Evolutionary conservation across 2,329 filamentous ascomycete genomes (phyloP), one percentile per base, ranked within the genome.

Genomic region (Sclerotinia nivalis): DNA sequence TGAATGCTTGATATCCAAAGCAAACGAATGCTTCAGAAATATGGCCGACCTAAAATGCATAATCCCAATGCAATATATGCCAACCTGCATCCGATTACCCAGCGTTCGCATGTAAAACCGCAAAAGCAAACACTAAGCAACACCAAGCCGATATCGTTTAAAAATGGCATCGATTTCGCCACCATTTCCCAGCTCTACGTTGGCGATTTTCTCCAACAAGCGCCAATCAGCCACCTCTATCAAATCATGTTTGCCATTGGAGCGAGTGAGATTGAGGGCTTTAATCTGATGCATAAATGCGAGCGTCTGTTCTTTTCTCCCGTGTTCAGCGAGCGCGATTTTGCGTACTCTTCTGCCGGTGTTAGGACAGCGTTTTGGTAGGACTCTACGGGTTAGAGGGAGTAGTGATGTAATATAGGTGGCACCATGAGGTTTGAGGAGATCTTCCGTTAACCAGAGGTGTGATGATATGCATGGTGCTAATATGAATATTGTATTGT

Each of bases 151-250:
- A 71, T 61, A 71, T 13, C 66, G 59, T 9, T 52, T 60, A 73
- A 74, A 75, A 2, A 70, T 37, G 71, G 74, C 71, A 9, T 76
- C 71, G 5, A 79, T 79, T 25, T 73, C 73, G 40, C 73, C 74
- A 6, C 80, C 76, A 56, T 79, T 78, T 68, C 86, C 84, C 56
- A 79, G 70, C 47, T 80, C 80, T 10, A 40, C 37, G 13, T 40
- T 40, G 2, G 77, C 78, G 13, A 86, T 74, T 28, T 81, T 78
- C 74, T 82, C 80, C 25, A 82, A 58, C 0, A 82, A 72, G 7
- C 79, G 73, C 81, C 81, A 83, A 75, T 83, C 81, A 61, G 76
- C 82, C 0, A 79, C 76, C 28, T 77, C 73, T 0, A 81, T 75
- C 65, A 75, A 77, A 58, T 78, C 75, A 22, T 75, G 75, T 50